Percentiles rank a stretch among this genome's conserved stretches.
These are phyloP conservation scores for Clavaria fumosa DNA, from an alignment of 768 basidiomycete species.

Conservation along the genomic window DNA sequence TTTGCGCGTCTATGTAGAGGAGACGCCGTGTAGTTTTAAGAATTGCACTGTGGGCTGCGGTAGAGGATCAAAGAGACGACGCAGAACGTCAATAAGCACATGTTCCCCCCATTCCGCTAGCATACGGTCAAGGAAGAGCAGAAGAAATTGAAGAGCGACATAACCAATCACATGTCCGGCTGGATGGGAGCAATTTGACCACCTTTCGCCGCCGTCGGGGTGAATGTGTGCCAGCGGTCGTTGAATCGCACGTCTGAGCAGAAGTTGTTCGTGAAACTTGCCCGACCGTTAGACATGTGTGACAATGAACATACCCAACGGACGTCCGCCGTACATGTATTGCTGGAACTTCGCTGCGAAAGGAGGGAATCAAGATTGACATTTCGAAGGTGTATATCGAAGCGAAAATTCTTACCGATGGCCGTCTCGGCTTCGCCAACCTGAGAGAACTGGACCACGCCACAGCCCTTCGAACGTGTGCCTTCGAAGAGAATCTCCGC, in stretches of 20 bases:
- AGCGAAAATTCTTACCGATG: constrained; percentile 39
- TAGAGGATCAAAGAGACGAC: too few relatives aligned
- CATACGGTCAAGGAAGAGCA: not conserved
- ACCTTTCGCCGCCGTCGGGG: constrained; percentile 79
- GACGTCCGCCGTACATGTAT: constrained; percentile 89
- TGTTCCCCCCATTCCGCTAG: too few relatives aligned
- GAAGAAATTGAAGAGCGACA: not conserved
- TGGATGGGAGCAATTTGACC: constrained; percentile 57
- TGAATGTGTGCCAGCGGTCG: constrained; percentile 89
- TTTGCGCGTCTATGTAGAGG: not conserved
- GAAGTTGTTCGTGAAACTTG: not conserved
- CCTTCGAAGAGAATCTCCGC: constrained; percentile 94
- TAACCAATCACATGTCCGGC: constrained; percentile 25
- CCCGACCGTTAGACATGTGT: constrained; percentile 1
- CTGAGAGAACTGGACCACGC: constrained; percentile 89
- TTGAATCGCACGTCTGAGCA: constrained; percentile 79
- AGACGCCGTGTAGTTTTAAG: not conserved
- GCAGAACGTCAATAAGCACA: too few relatives aligned
- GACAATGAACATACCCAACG: constrained; percentile 40
- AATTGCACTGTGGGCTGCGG: not conserved
- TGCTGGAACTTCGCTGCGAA: constrained; percentile 76
- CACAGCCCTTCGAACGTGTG: constrained; percentile 83
- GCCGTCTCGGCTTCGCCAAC: constrained; percentile 86
- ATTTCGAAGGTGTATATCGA: not conserved
- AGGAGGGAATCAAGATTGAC: too few relatives aligned